These are phyloP conservation scores for Alternaria arbusti DNA, from an alignment of 2,329 filamentous ascomycete species.

Conservation along the genomic window DNA sequence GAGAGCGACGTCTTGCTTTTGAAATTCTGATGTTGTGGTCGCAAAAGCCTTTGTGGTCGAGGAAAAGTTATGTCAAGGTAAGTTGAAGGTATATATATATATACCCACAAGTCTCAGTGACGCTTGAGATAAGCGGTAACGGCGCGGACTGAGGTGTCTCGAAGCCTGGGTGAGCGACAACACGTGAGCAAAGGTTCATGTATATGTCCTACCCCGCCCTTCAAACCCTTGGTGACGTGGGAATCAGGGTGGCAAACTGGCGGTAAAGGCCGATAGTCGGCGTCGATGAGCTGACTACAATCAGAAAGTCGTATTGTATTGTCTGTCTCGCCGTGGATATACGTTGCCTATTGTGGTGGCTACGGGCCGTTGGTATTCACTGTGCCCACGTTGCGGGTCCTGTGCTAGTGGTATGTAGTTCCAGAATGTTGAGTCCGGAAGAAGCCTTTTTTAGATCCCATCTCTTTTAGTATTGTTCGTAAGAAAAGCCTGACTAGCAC, in stretches of 20 bases:
- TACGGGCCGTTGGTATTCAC: background rate
- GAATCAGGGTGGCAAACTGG: background rate
- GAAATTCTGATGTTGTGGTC: background rate
- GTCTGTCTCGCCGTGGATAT: background rate
- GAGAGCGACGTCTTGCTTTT: conserved; percentile 3
- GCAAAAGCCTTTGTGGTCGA: background rate
- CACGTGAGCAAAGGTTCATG: background rate
- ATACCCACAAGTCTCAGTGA: background rate
- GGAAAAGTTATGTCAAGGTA: background rate
- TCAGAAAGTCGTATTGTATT: background rate
- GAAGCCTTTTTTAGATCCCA: background rate
- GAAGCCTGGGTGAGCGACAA: background rate
- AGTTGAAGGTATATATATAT: background rate
- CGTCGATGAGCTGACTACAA: background rate
- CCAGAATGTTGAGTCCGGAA: background rate
- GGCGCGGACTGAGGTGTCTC: background rate
- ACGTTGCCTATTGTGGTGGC: background rate
- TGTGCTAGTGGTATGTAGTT: background rate
- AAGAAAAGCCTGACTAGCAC: background rate
- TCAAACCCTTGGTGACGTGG: background rate
- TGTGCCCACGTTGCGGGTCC: background rate
- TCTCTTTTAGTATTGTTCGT: background rate
- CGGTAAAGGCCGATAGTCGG: background rate
- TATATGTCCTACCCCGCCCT: background rate
- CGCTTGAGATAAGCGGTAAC: conserved; percentile 1